Base-by-base conservation (phyloP, 2,329 filamentous ascomycete genomes). In the Fonsecaea multimorphosa region DNA sequence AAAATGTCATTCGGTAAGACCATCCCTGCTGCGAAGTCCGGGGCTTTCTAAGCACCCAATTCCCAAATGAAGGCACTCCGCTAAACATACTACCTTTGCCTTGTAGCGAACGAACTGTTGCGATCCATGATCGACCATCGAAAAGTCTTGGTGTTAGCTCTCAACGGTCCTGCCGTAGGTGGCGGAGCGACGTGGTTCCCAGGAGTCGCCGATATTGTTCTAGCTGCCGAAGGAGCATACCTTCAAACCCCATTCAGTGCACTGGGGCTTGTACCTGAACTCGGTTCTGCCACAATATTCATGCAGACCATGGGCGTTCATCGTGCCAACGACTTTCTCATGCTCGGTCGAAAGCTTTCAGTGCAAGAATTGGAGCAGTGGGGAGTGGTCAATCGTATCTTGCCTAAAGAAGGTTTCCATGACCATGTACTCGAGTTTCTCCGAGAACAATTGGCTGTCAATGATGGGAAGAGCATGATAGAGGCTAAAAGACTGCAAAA, bases 381-480 rank as follows among this genome's bases (percentile, higher is more conserved):
- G 52, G 82, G 82, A 0, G 62, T 84, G 69, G 79, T 83, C 22
- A 84, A 83, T 63, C 75, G 76, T 9, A 73, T 83, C 0, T 83
- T 82, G 70, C 71, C 72, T 0, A 66, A 62, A 1, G 76, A 79
- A 1, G 76, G 72, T 3, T 84, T 84, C 62, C 79, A 80, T 22
- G 69, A 67, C 1, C 73, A 76, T 62, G 80, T 84, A 0, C 61
- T 75, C 1, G 68, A 61, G 49, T 84, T 80, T 62, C 68, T 84
- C 65, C 71, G 79, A 46, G 78, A 76, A 19, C 78, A 82, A 72
- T 68, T 84, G 40, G 71, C 72, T 56, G 93, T 75, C 0, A 83
- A 83, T 73, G 81, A 84, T 74, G 81, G 81, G 19, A 80, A 79
- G 73, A 82, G 79, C 70, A 83, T 84, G 81, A 81, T 83, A 70